phyloP scores from a whole-genome alignment of 306 rosid species.

The Argentina anserina region DNA sequence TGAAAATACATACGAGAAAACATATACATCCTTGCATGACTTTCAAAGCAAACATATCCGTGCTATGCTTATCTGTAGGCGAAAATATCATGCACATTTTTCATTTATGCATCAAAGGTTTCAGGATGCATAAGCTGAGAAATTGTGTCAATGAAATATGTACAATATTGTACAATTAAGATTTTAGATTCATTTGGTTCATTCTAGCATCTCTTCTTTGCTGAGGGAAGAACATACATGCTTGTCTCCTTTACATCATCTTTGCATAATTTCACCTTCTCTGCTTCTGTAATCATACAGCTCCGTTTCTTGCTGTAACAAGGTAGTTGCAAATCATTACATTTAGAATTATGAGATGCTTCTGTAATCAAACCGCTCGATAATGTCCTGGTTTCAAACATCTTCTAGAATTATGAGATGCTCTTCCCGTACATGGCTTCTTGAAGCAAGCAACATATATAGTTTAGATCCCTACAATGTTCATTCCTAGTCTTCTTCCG shows the following conservation, averaged over 20 bases:
- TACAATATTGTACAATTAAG: neutral
- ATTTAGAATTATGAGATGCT: slow-evolving; percentile 30
- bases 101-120: neutral
- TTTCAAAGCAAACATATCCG: too few species aligned
- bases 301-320: slow-evolving; percentile 34
- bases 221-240: slow-evolving; percentile 27
- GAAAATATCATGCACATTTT: neutral
- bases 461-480: slow-evolving; percentile 28
- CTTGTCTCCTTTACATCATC: slow-evolving; percentile 28
- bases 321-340: slow-evolving; percentile 31
- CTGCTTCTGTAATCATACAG: slow-evolving; percentile 39
- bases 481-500: slow-evolving; percentile 28
- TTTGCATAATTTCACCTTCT: slow-evolving; percentile 28
- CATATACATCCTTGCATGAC: neutral
- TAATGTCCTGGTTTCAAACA: slow-evolving; percentile 35
- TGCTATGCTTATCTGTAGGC: neutral
- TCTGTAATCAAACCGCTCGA: slow-evolving; percentile 27
- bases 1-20: neutral
- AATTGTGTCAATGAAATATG: neutral
- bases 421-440: slow-evolving; percentile 32
- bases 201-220: slow-evolving; percentile 30
- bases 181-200: neutral
- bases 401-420: slow-evolving; percentile 32
- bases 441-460: slow-evolving; percentile 28
- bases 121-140: neutral